phyloP scores from a whole-genome alignment of 106 monocot genomes.

The Phalaenopsis equestris region DNA sequence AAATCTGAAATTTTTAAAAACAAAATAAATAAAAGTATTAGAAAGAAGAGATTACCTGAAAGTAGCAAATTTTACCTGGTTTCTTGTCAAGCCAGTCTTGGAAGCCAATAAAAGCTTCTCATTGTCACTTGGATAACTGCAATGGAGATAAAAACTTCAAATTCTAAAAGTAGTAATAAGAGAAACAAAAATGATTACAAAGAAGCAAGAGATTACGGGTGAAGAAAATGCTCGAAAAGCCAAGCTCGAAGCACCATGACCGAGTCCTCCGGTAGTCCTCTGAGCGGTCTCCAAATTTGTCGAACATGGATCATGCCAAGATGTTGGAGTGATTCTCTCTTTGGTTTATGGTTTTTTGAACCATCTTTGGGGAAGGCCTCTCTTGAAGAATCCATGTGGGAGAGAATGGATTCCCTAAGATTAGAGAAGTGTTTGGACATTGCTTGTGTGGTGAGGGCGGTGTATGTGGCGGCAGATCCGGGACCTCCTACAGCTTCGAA shows the following conservation, averaged over 20 bases:
- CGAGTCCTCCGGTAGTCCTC: slow-evolving; percentile 57
- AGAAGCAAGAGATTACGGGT: slow-evolving; percentile 36
- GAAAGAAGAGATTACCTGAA: neutral
- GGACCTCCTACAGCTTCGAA: slow-evolving; percentile 56
- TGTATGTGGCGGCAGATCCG: slow-evolving; percentile 59
- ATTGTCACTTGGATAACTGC: slow-evolving; percentile 57
- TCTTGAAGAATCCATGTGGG: slow-evolving; percentile 39
- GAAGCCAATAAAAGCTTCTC: slow-evolving; percentile 67
- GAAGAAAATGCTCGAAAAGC: slow-evolving; percentile 79
- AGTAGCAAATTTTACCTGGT: slow-evolving; percentile 30
- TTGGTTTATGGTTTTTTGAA: slow-evolving; percentile 9
- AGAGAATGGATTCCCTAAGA: slow-evolving; percentile 51
- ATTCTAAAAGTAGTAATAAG: neutral
- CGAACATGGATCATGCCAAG: slow-evolving; percentile 27
- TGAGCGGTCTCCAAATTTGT: slow-evolving; percentile 49
- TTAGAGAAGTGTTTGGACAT: slow-evolving; percentile 76
- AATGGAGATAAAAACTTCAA: neutral
- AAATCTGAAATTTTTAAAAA: slow-evolving; percentile 9
- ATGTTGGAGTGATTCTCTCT: slow-evolving; percentile 23
- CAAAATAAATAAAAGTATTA: neutral
- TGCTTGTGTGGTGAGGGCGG: slow-evolving; percentile 68
- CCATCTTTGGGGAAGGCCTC: slow-evolving; percentile 19
- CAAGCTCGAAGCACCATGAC: slow-evolving; percentile 50
- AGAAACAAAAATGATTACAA: neutral
- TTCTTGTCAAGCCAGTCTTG: slow-evolving; percentile 51